Evolutionary conservation across 495 filamentous ascomycete species (phyloP).

Genomic region (Aspergillus incahuasiensis): DNA sequence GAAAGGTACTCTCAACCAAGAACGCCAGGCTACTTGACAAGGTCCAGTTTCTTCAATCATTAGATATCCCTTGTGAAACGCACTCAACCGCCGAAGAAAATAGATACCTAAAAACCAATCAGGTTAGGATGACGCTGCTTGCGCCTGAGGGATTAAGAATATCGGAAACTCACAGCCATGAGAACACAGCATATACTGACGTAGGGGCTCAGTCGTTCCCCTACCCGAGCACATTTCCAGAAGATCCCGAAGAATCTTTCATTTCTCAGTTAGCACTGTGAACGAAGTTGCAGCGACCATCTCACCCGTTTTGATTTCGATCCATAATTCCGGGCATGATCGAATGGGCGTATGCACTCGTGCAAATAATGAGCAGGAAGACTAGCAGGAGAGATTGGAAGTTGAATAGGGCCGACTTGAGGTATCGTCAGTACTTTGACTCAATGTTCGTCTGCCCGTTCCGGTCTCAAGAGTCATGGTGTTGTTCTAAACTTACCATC

Average conservation of each 20-base stretch:
- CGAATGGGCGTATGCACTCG: slow-evolving; percentile 85
- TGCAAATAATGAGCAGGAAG: slow-evolving; percentile 92
- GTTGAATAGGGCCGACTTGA: slow-evolving; percentile 92
- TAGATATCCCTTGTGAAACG: background rate
- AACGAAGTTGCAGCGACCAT: slow-evolving; percentile 13
- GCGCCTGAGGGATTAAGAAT: background rate
- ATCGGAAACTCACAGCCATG: slow-evolving; percentile 76
- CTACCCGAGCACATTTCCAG: slow-evolving; percentile 94
- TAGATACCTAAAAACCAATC: slow-evolving; percentile 30
- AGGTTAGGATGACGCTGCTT: slow-evolving; percentile 5
- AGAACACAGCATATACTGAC: slow-evolving; percentile 89
- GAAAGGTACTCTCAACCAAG: background rate
- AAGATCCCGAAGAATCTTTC: slow-evolving; percentile 79
- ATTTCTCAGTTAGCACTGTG: background rate
- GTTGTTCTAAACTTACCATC: slow-evolving; percentile 18
- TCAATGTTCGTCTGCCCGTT: background rate
- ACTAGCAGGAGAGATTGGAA: slow-evolving; percentile 92
- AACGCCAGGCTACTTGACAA: background rate
- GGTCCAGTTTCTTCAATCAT: slow-evolving; percentile 6
- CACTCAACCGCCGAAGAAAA: slow-evolving; percentile 40
- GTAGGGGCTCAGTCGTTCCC: slow-evolving; percentile 91
- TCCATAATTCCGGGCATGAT: slow-evolving; percentile 90
- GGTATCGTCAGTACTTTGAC: slow-evolving; percentile 7
- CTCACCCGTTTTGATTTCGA: slow-evolving; percentile 84
- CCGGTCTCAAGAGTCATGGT: background rate